phyloP scores from a whole-genome alignment of 1,139 yeast genomes.

The Suhomyces wounanorum region DNA sequence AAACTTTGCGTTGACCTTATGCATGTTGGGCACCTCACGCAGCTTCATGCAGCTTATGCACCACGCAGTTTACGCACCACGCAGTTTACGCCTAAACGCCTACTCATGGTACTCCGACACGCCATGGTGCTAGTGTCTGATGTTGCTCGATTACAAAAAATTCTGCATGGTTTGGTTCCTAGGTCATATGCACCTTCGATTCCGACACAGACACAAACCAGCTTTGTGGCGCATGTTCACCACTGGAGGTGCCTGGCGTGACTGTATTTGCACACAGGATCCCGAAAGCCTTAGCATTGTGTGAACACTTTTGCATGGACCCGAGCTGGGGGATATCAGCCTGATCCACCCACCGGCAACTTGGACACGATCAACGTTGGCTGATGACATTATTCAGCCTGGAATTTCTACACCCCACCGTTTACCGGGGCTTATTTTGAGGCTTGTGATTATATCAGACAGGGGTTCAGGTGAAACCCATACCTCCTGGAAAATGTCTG shows the following conservation, averaged over 20 bases:
- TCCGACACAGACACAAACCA: background rate
- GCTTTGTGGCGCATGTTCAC: background rate
- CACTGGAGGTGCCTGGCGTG: constrained; percentile 1
- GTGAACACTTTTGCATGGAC: background rate
- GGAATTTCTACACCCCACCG: background rate
- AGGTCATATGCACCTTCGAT: background rate
- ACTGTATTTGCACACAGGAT: background rate
- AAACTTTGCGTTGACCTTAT: background rate
- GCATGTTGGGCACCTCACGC: background rate
- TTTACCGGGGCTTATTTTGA: background rate
- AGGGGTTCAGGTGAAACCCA: background rate
- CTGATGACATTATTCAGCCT: background rate
- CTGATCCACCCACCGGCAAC: no score
- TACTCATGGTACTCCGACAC: background rate
- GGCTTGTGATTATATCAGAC: background rate
- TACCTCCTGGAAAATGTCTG: background rate
- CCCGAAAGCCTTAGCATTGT: background rate
- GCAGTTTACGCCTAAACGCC: background rate
- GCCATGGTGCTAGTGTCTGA: background rate
- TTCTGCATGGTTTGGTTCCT: constrained; percentile 5
- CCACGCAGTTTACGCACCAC: background rate
- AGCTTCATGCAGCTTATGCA: background rate
- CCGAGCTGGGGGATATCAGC: background rate
- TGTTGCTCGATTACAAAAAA: constrained; percentile 1
- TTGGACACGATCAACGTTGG: background rate